Conservation (phyloP, 192 early-diverging fungal genomes). For the Coemansia sp. region DNA sequence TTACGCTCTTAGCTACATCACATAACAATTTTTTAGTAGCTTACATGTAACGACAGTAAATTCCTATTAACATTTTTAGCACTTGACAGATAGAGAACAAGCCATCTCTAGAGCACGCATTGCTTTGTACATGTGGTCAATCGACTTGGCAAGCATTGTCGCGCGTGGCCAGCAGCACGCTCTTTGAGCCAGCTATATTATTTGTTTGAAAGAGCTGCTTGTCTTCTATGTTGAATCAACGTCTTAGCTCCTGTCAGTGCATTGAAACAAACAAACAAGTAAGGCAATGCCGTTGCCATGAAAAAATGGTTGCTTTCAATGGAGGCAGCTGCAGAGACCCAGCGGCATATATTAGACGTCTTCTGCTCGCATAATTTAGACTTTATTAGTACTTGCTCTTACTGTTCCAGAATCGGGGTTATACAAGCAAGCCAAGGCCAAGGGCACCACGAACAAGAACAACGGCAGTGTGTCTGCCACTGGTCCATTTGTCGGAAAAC, state of each 20-base stretch:
- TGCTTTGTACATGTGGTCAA: background rate
- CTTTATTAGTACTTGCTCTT: background rate
- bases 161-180: background rate
- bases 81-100: too few species aligned
- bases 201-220: background rate
- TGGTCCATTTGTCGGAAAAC: conserved; percentile 12
- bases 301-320: background rate
- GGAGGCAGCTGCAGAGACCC: too few species aligned
- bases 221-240: background rate
- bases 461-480: background rate
- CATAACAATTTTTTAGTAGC: too few species aligned
- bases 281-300: background rate
- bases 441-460: background rate
- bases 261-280: background rate
- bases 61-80: too few species aligned
- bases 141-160: background rate
- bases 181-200: background rate
- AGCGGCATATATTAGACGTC: too few species aligned
- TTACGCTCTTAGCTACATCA: too few species aligned
- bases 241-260: too few species aligned
- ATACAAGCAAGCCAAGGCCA: background rate
- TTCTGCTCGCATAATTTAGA: too few species aligned
- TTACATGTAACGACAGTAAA: too few species aligned
- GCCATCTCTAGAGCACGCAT: background rate
- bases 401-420: background rate